Conservation (phyloP, 2,329 filamentous ascomycete genomes). For the Endocalyx cinctus region DNA sequence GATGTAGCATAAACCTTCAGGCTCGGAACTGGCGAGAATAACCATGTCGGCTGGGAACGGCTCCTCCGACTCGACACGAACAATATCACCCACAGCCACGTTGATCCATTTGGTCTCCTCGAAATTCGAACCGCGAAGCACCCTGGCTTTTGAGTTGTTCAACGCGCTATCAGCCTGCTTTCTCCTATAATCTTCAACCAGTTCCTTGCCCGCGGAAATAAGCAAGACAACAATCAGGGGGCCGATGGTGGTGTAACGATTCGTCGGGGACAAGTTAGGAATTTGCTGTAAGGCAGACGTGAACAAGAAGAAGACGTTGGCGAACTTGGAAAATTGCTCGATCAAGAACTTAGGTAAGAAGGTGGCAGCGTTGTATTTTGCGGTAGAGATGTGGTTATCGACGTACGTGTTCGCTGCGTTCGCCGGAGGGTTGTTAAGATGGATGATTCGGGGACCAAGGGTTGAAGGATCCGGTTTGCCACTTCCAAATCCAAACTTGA, state of each 20-base stretch:
- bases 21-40: constrained; percentile 88
- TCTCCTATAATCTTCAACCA: constrained; percentile 88
- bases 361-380: constrained; percentile 92
- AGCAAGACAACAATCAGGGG: constrained; percentile 85
- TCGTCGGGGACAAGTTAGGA: constrained; percentile 89
- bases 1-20: constrained; percentile 96
- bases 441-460: constrained; percentile 85
- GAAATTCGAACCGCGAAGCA: constrained; percentile 80
- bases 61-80: constrained; percentile 90
- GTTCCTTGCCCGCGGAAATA: constrained; percentile 93
- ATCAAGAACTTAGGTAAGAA: constrained; percentile 96
- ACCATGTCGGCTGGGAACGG: constrained; percentile 93
- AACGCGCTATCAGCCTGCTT: constrained; percentile 81
- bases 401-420: constrained; percentile 87
- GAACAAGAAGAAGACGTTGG: constrained; percentile 99
- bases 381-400: constrained; percentile 95
- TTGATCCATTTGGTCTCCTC: constrained; percentile 90
- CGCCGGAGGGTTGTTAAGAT: constrained; percentile 92
- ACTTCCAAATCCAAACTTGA: constrained; percentile 89
- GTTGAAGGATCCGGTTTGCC: constrained; percentile 85
- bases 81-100: constrained; percentile 84
- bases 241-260: constrained; percentile 91
- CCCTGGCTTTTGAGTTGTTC: constrained; percentile 80
- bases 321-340: constrained; percentile 98
- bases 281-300: constrained; percentile 94